phyloP scores from a whole-genome alignment of 495 filamentous ascomycete species.

The Daldinia caldariorum region DNA sequence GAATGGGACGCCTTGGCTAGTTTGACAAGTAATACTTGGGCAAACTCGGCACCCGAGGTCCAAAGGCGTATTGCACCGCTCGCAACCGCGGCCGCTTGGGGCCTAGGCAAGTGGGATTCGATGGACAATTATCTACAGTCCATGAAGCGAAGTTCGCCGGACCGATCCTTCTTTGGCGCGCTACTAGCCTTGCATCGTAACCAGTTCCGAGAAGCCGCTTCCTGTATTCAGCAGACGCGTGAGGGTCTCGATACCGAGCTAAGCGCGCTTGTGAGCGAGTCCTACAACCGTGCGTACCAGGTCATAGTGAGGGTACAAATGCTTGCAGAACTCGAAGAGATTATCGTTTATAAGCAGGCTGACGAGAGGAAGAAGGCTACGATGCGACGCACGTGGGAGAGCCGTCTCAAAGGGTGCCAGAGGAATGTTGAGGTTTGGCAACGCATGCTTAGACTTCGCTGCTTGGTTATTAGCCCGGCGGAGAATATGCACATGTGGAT shows the following conservation, averaged over 20 bases:
- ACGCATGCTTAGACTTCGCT: constrained; percentile 93
- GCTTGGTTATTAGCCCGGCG: constrained; percentile 85
- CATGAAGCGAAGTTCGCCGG: constrained; percentile 92
- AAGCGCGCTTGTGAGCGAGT: constrained; percentile 92
- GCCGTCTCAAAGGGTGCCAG: constrained; percentile 91
- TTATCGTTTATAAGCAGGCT: constrained; percentile 96
- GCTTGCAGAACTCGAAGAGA: constrained; percentile 97
- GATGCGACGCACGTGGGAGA: constrained; percentile 94
- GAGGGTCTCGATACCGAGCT: constrained; percentile 95
- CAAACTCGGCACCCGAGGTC: constrained; percentile 82
- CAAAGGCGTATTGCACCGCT: constrained; percentile 89
- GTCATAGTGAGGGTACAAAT: constrained; percentile 97
- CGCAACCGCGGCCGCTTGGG: constrained; percentile 97
- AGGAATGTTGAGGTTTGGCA: constrained; percentile 99
- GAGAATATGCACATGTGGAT: constrained; percentile 99
- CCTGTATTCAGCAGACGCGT: constrained; percentile 88
- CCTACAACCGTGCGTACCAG: constrained; percentile 94
- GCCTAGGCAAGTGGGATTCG: constrained; percentile 91
- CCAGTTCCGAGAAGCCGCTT: constrained; percentile 85
- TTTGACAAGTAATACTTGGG: constrained; percentile 92
- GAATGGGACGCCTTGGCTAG: constrained; percentile 94
- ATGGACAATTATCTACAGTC: constrained; percentile 96
- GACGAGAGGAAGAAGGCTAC: constrained; percentile 87
- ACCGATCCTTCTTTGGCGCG: constrained; percentile 96
- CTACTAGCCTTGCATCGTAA: constrained; percentile 94